phyloP scores from a whole-genome alignment of 2,329 filamentous ascomycete genomes.

The Periconia digitata region DNA sequence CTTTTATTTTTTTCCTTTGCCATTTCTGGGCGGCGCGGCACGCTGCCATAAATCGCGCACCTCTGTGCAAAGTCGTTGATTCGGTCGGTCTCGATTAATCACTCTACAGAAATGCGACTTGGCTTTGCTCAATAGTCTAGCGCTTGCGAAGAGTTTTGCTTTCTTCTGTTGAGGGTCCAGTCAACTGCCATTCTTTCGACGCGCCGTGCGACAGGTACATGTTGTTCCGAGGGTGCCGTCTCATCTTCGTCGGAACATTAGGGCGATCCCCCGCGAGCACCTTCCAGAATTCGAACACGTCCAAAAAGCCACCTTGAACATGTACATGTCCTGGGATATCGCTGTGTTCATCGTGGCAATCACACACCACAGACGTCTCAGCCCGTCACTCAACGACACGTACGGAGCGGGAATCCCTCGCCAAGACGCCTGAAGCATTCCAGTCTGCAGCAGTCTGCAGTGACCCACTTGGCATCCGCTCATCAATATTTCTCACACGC shows the following conservation, averaged over 20 bases:
- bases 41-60: neutral
- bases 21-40: neutral
- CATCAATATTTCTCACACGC: neutral
- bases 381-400: neutral
- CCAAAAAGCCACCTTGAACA: neutral
- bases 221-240: conserved; percentile 6
- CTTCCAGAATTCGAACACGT: conserved; percentile 7
- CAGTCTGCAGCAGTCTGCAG: no score
- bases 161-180: neutral
- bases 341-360: neutral
- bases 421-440: conserved; percentile 6
- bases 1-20: no score
- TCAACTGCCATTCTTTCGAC: neutral
- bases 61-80: neutral
- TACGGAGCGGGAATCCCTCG: neutral
- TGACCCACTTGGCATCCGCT: neutral
- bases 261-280: conserved; percentile 7
- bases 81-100: neutral
- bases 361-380: neutral
- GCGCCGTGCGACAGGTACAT: neutral
- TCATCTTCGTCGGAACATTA: conserved; percentile 10
- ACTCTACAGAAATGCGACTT: neutral
- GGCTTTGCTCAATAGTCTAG: neutral
- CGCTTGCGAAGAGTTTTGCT: neutral
- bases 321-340: neutral